These are phyloP conservation scores for Angomonas ambiguus DNA, from an alignment of 208 protist species.

Conservation along the genomic window DNA sequence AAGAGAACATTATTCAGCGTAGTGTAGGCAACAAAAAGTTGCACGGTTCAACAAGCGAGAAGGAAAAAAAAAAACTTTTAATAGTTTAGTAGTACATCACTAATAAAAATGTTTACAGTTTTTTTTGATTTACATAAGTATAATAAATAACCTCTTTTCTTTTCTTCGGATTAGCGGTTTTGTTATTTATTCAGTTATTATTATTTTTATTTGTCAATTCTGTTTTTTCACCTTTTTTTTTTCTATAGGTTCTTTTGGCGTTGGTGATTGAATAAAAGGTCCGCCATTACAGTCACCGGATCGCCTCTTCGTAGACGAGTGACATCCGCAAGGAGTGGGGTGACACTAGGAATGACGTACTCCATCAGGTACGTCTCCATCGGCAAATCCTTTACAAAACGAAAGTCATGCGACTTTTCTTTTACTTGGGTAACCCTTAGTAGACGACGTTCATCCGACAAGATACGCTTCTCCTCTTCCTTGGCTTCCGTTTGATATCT, in stretches of 20 bases:
- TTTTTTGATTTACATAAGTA: background rate
- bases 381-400: slow-evolving; percentile 36
- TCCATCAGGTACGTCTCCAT: slow-evolving; percentile 89
- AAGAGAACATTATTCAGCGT: no score
- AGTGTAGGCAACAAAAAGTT: no score
- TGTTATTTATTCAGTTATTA: no score
- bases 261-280: slow-evolving; percentile 84
- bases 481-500: slow-evolving; percentile 20
- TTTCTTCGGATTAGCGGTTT: no score
- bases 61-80: slow-evolving; percentile 2
- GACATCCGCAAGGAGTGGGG: slow-evolving; percentile 84
- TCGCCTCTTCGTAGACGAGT: slow-evolving; percentile 86
- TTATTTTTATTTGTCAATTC: no score
- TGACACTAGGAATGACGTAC: slow-evolving; percentile 91
- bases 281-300: slow-evolving; percentile 88
- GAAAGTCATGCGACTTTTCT: slow-evolving; percentile 31
- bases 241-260: slow-evolving; percentile 32
- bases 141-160: no score
- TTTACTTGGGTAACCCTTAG: slow-evolving; percentile 58
- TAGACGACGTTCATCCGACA: slow-evolving; percentile 37
- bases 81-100: background rate
- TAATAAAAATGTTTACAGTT: background rate
- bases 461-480: slow-evolving; percentile 15
- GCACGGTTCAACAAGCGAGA: no score
- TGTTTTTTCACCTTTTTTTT: slow-evolving; percentile 18